Conservation (phyloP, 768 basidiomycete species). For the Exsudoporus frostii region DNA sequence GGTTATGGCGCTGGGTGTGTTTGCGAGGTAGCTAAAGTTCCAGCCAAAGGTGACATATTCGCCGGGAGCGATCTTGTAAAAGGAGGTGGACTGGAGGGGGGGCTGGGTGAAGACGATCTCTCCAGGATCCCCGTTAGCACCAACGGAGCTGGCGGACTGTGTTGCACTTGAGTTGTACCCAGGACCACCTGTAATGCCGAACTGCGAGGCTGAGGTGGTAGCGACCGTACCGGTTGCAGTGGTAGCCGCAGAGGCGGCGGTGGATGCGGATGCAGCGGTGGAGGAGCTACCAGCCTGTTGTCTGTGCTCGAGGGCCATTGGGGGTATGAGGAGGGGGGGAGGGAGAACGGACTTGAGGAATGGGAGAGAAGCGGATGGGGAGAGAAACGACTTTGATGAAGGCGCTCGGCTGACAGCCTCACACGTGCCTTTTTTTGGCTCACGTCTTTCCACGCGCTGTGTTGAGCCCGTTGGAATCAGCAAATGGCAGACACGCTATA, state of each 20-base stretch:
- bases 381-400: neutral
- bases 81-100: conserved; percentile 55
- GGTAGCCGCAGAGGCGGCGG: neutral
- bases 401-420: conserved; percentile 9
- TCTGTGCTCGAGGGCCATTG: conserved; percentile 22
- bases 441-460: neutral
- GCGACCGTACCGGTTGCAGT: neutral
- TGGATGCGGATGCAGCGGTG: conserved; percentile 1
- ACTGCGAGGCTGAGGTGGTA: neutral
- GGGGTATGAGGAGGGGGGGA: neutral
- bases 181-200: conserved; percentile 28
- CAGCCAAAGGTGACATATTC: conserved; percentile 68
- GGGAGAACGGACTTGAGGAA: neutral
- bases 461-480: neutral
- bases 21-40: conserved; percentile 61
- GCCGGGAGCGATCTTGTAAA: conserved; percentile 59
- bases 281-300: conserved; percentile 18
- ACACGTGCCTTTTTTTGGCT: conserved; percentile 18
- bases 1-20: conserved; percentile 53
- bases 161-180: conserved; percentile 25
- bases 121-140: conserved; percentile 39
- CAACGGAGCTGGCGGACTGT: conserved; percentile 22
- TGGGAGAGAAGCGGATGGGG: neutral
- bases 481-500: neutral
- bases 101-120: conserved; percentile 55